Evolutionary conservation across 208 protist species (phyloP).

Genomic region (Crithidia acanthocephali): DNA sequence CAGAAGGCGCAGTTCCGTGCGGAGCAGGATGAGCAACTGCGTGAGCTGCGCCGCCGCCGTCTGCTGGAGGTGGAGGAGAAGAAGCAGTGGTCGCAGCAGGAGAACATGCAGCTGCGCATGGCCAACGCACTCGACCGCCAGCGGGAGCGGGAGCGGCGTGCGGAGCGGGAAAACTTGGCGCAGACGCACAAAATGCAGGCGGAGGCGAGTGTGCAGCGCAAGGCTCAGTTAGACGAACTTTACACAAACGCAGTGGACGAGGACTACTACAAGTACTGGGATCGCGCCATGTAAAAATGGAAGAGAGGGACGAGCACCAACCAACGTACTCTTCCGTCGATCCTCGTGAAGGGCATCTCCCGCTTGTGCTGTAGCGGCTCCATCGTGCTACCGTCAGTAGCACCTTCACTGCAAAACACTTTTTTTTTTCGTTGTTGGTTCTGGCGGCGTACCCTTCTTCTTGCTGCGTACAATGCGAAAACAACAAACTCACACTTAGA

Average conservation of each 20-base stretch:
- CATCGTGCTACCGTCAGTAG: too few relatives aligned
- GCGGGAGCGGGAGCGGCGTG: conserved; percentile 77
- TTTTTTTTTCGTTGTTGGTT: background rate
- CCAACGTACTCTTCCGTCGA: too few relatives aligned
- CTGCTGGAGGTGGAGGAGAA: conserved; percentile 89
- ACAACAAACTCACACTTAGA: conserved; percentile 3
- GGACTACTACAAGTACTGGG: conserved; percentile 94
- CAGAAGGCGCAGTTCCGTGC: conserved; percentile 58
- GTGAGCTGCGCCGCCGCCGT: conserved; percentile 77
- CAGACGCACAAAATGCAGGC: conserved; percentile 73
- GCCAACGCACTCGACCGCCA: conserved; percentile 87
- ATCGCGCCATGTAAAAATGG: conserved; percentile 80
- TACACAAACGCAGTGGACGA: conserved; percentile 91
- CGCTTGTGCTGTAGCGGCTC: too few relatives aligned
- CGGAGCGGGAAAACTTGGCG: conserved; percentile 64
- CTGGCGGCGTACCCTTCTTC: too few relatives aligned
- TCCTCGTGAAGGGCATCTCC: too few relatives aligned
- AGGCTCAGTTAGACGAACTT: conserved; percentile 68
- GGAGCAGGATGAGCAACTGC: conserved; percentile 81
- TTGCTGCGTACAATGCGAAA: too few relatives aligned
- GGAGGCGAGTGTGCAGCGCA: conserved; percentile 48
- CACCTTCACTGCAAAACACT: background rate
- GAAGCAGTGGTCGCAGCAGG: conserved; percentile 87
- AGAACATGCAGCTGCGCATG: conserved; percentile 91
- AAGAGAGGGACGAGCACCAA: too few relatives aligned